These are phyloP conservation scores for Caulochytrium protostelioides DNA, from an alignment of 371 early-diverging fungal genomes.

Conservation along the genomic window DNA sequence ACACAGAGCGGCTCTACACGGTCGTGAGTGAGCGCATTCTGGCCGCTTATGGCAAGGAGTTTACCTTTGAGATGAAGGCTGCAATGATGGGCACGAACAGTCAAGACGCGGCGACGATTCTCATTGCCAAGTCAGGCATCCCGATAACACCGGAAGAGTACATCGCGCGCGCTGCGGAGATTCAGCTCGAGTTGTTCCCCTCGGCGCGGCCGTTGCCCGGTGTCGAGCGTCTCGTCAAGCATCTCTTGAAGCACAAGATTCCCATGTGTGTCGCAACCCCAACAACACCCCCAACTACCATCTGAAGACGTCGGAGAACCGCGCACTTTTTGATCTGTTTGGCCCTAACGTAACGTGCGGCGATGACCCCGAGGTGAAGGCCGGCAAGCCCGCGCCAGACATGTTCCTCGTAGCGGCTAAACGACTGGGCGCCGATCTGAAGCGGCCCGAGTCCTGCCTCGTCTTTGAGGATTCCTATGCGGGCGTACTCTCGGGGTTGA, in stretches of 20 bases:
- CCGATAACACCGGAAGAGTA: slow-evolving; percentile 67
- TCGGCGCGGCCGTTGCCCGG: slow-evolving; percentile 42
- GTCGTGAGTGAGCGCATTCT: slow-evolving; percentile 51
- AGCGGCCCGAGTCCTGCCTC: slow-evolving; percentile 37
- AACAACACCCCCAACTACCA: slow-evolving; percentile 44
- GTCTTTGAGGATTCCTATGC: slow-evolving; percentile 80
- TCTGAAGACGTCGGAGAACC: slow-evolving; percentile 47
- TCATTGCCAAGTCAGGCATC: slow-evolving; percentile 33
- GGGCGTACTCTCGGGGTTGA: slow-evolving; percentile 61
- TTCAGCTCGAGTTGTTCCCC: slow-evolving; percentile 36
- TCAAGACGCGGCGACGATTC: slow-evolving; percentile 36
- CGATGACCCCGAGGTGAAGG: slow-evolving; percentile 50
- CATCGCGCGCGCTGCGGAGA: slow-evolving; percentile 19
- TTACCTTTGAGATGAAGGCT: slow-evolving; percentile 30
- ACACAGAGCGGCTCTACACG: slow-evolving; percentile 76
- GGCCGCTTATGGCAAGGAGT: slow-evolving; percentile 39
- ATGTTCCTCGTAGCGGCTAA: slow-evolving; percentile 51
- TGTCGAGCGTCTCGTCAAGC: slow-evolving; percentile 45
- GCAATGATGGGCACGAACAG: slow-evolving; percentile 3
- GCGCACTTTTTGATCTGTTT: slow-evolving; percentile 52
- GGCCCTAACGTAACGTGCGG: slow-evolving; percentile 53
- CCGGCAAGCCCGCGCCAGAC: slow-evolving; percentile 79
- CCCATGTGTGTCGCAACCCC: slow-evolving; percentile 82
- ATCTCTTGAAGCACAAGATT: slow-evolving; percentile 46
- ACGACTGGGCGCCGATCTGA: slow-evolving; percentile 16